Conservation (phyloP, 1,139 yeast species). For the Lodderomyces orthopsilosis region DNA sequence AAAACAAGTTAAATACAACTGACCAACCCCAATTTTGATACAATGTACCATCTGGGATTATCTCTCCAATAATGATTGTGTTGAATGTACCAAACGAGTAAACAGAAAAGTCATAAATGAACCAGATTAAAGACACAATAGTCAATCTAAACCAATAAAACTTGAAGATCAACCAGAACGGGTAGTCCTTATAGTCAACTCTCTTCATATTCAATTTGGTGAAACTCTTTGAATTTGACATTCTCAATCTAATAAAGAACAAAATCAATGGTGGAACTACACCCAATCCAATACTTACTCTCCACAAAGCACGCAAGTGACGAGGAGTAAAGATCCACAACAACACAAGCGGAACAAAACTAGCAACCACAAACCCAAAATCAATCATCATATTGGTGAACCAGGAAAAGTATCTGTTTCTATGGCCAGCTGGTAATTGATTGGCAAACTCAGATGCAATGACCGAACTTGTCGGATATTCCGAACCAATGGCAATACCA, state of each 20-base stretch:
- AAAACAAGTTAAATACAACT: constrained; percentile 81
- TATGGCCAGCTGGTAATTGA: constrained; percentile 69
- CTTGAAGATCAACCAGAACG: constrained; percentile 67
- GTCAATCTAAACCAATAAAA: constrained; percentile 81
- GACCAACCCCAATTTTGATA: constrained; percentile 90
- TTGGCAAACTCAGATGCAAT: constrained; percentile 93
- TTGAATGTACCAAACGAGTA: constrained; percentile 89
- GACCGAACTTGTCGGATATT: constrained; percentile 90
- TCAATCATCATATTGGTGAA: constrained; percentile 90
- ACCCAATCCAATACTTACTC: constrained; percentile 87
- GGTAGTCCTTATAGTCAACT: constrained; percentile 45
- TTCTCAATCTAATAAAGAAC: constrained; percentile 72
- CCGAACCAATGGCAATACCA: constrained; percentile 86
- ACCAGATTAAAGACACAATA: constrained; percentile 80
- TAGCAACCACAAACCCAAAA: constrained; percentile 75
- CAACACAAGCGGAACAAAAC: constrained; percentile 84
- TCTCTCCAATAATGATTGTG: constrained; percentile 55
- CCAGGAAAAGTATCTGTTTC: constrained; percentile 88
- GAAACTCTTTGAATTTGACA: constrained; percentile 71
- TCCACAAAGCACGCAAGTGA: constrained; percentile 83
- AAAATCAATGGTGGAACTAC: constrained; percentile 84
- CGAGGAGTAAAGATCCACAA: constrained; percentile 75
- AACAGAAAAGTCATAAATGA: constrained; percentile 81
- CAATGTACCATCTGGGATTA: constrained; percentile 49
- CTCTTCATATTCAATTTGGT: constrained; percentile 66